A percentile compares a stretch with the other conserved stretches of the same genome.
Conservation (phyloP, 2,329 filamentous ascomycete genomes). For the Pestalotiopsis sp. region DNA sequence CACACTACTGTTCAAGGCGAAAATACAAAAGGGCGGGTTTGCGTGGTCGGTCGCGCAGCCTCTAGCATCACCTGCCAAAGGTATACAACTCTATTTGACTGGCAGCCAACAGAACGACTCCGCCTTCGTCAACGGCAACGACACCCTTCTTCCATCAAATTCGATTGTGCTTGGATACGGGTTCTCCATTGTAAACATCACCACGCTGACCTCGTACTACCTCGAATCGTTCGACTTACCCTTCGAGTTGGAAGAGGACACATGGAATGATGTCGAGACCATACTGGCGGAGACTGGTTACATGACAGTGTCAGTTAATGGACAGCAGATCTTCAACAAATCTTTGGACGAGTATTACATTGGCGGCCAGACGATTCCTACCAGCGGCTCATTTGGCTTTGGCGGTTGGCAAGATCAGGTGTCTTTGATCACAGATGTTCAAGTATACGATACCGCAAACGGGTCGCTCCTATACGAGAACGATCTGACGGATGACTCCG, state of each 20-base stretch:
- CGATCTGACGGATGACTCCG: slow-evolving; percentile 23
- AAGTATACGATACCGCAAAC: slow-evolving; percentile 27
- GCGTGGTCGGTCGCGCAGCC: slow-evolving; percentile 33
- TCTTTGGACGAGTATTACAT: slow-evolving; percentile 14
- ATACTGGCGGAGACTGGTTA: slow-evolving; percentile 25
- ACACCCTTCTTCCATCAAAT: slow-evolving; percentile 35
- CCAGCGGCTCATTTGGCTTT: slow-evolving; percentile 38
- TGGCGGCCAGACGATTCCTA: slow-evolving; percentile 13
- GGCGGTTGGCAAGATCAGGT: slow-evolving; percentile 42
- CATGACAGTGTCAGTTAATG: slow-evolving; percentile 32
- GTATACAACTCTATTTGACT: slow-evolving; percentile 20
- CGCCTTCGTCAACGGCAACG: slow-evolving; percentile 36
- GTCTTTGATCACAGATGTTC: slow-evolving; percentile 37
- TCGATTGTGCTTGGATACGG: slow-evolving; percentile 36
- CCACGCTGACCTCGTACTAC: slow-evolving; percentile 28
- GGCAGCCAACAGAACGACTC: slow-evolving; percentile 17
- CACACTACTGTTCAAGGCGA: slow-evolving; percentile 37
- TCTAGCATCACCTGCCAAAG: slow-evolving; percentile 23
- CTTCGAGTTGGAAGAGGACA: slow-evolving; percentile 30
- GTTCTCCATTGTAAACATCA: slow-evolving; percentile 38
- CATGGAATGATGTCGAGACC: slow-evolving; percentile 40
- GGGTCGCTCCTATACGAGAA: slow-evolving; percentile 35
- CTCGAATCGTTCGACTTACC: slow-evolving; percentile 29
- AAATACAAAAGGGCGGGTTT: slow-evolving; percentile 38
- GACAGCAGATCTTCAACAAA: slow-evolving; percentile 22